Evolutionary conservation across 352 stramenopile genomes (phyloP).

Genomic region (Phytophthora syringae): DNA sequence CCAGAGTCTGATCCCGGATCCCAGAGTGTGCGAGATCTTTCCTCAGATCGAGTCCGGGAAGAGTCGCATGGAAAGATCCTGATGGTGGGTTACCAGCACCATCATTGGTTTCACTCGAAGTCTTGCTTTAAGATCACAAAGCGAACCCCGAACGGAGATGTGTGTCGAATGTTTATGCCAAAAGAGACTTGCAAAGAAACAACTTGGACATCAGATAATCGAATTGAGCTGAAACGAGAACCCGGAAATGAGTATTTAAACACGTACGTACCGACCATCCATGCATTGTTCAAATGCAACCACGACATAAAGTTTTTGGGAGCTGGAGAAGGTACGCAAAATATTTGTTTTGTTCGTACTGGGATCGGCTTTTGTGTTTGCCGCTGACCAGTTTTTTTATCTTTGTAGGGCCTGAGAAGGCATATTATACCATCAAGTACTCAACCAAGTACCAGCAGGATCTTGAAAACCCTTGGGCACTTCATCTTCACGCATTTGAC

Average conservation of each 20-base stretch:
- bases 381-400: not conserved
- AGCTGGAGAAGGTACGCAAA: conserved; percentile 8
- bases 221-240: not conserved
- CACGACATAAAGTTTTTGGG: conserved; percentile 10
- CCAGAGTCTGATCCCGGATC: no score
- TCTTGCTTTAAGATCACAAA: conserved; percentile 13
- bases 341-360: not conserved
- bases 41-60: no score
- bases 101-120: conserved; percentile 8
- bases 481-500: conserved; percentile 9
- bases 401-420: conserved; percentile 3
- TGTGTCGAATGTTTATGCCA: conserved; percentile 13
- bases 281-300: conserved; percentile 12
- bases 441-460: conserved; percentile 1
- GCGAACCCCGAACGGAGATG: conserved; percentile 1
- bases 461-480: conserved; percentile 6
- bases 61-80: no score
- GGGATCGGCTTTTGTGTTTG: not conserved
- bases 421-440: conserved; percentile 10
- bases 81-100: conserved; percentile 5
- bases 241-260: conserved; percentile 7
- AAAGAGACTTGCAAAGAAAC: conserved; percentile 2
- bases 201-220: conserved; percentile 2
- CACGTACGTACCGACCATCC: not conserved
- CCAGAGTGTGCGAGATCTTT: no score